These are phyloP conservation scores for Steccherinum ochraceum DNA, from an alignment of 768 basidiomycete genomes.

Conservation along the genomic window DNA sequence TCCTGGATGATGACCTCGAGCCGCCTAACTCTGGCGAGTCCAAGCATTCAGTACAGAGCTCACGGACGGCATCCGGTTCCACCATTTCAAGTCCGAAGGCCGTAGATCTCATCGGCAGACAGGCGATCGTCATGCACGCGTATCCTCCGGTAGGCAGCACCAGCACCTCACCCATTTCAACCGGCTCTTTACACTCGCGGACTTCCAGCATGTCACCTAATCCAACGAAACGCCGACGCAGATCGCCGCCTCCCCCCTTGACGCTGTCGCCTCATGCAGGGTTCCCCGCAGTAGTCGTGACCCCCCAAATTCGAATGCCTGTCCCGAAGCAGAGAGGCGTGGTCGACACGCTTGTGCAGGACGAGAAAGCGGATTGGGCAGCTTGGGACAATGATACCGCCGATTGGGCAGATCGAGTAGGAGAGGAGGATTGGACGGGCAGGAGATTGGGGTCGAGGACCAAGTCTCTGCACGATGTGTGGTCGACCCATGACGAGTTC, in stretches of 20 bases:
- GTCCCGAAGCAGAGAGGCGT: background rate
- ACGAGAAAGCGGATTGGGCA: slow-evolving; percentile 34
- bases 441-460: slow-evolving; percentile 33
- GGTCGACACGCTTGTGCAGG: slow-evolving; percentile 2
- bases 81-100: slow-evolving; percentile 20
- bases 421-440: slow-evolving; percentile 43
- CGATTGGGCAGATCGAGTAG: slow-evolving; percentile 46
- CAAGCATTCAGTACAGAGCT: slow-evolving; percentile 34
- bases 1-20: slow-evolving; percentile 27
- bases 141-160: slow-evolving; percentile 53
- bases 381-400: slow-evolving; percentile 35
- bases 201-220: slow-evolving; percentile 16
- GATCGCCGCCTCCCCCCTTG: slow-evolving; percentile 19
- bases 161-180: slow-evolving; percentile 28
- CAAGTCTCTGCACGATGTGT: slow-evolving; percentile 23
- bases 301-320: background rate
- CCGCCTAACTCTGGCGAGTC: slow-evolving; percentile 25
- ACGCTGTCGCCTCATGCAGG: slow-evolving; percentile 16
- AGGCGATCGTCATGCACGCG: slow-evolving; percentile 36
- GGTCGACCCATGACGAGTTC: slow-evolving; percentile 16
- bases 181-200: slow-evolving; percentile 26
- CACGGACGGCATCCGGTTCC: slow-evolving; percentile 23
- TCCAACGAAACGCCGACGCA: slow-evolving; percentile 14
- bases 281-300: background rate
- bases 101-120: slow-evolving; percentile 8